Conservation (phyloP, 225 moss, liverwort and hornwort genomes). For the Anthoceros angustus region DNA sequence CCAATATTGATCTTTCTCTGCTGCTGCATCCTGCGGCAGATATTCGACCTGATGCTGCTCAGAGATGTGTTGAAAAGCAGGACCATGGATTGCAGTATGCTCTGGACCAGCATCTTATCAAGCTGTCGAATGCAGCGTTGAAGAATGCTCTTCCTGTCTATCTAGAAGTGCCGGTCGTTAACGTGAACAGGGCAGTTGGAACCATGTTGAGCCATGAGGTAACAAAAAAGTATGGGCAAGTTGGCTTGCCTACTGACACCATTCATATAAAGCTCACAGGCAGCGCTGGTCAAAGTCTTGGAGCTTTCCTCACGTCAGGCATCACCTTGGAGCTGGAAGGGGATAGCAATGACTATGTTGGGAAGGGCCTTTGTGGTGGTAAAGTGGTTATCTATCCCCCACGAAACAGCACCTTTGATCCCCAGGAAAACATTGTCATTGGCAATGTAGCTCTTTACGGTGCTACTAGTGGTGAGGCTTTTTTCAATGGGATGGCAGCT, state of each 20-base stretch:
- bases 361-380: conserved; percentile 69
- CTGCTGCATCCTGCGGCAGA: conserved; percentile 62
- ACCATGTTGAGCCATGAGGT: conserved; percentile 84
- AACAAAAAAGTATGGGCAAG: conserved; percentile 37
- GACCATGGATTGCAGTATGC: conserved; percentile 49
- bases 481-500: conserved; percentile 81
- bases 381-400: conserved; percentile 59
- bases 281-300: conserved; percentile 68
- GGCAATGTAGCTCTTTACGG: conserved; percentile 80
- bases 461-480: conserved; percentile 70
- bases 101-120: conserved; percentile 51
- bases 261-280: conserved; percentile 56
- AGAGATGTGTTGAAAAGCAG: conserved; percentile 53
- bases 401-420: conserved; percentile 53
- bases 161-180: conserved; percentile 46
- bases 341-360: conserved; percentile 76
- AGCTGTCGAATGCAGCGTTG: conserved; percentile 51
- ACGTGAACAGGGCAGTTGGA: conserved; percentile 59
- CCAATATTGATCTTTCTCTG: conserved; percentile 54
- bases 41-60: conserved; percentile 36
- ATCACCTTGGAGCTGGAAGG: conserved; percentile 83
- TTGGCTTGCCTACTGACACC: conserved; percentile 31
- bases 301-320: conserved; percentile 51
- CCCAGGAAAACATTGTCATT: conserved; percentile 75
- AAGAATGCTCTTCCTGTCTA: conserved; percentile 44